A percentile compares a stretch with the other conserved stretches of the same genome.
These are phyloP conservation scores for Tylopilus cervinicoccineus DNA, from an alignment of 768 basidiomycete genomes.

Conservation along the genomic window DNA sequence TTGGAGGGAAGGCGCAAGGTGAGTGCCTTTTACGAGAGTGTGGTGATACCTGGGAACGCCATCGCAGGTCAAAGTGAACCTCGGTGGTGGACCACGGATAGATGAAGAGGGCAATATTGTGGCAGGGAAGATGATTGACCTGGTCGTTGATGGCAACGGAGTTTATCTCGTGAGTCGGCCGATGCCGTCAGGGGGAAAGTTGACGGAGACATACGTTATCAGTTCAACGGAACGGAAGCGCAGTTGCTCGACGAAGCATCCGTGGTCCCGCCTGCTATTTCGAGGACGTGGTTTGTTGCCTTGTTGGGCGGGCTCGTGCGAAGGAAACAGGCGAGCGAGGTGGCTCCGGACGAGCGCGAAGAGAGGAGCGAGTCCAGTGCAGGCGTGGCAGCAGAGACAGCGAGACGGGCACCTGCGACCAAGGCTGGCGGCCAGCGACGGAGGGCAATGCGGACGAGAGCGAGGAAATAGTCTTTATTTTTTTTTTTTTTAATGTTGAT, in stretches of 20 bases:
- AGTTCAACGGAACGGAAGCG: slow-evolving; percentile 62
- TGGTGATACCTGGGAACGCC: slow-evolving; percentile 3
- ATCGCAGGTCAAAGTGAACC: slow-evolving; percentile 64
- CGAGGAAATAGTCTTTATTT: slow-evolving; percentile 18
- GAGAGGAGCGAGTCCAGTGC: slow-evolving; percentile 43
- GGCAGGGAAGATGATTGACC: slow-evolving; percentile 59
- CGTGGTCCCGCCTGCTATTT: slow-evolving; percentile 52
- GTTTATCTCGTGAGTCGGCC: slow-evolving; percentile 67
- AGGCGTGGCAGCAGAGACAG: slow-evolving; percentile 33
- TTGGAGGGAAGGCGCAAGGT: slow-evolving; percentile 68
- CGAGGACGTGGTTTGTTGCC: slow-evolving; percentile 66
- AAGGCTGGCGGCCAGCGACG: slow-evolving; percentile 66
- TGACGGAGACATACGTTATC: slow-evolving; percentile 9
- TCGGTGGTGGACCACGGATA: slow-evolving; percentile 47
- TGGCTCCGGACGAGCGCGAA: slow-evolving; percentile 33
- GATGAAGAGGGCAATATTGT: slow-evolving; percentile 56
- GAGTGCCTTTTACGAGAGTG: slow-evolving; percentile 9
- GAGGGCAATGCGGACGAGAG: slow-evolving; percentile 46
- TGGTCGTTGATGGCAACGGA: slow-evolving; percentile 73
- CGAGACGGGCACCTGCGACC: slow-evolving; percentile 36
- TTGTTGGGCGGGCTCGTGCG: slow-evolving; percentile 31
- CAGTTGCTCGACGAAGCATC: slow-evolving; percentile 57
- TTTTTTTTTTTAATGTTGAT: not conserved
- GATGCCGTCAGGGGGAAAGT: slow-evolving; percentile 7
- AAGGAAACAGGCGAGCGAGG: slow-evolving; percentile 22